Percentiles rank a stretch among this genome's conserved stretches.
Conservation (phyloP, 441 rosid species). For the Adansonia grandidieri region DNA sequence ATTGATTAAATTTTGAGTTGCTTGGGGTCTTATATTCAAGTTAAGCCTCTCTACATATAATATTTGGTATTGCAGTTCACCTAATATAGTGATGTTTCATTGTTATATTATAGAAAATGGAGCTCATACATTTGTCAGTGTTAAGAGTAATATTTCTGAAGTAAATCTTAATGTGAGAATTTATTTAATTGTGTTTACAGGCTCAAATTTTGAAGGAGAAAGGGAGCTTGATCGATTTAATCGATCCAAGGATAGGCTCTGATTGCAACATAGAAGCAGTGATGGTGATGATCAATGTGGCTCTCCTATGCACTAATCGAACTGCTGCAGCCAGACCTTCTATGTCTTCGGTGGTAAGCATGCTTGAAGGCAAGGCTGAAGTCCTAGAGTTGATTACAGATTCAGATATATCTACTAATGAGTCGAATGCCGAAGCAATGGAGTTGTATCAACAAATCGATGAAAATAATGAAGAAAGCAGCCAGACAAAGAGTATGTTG, state of each 20-base stretch:
- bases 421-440: neutral
- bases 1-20: too few relatives aligned
- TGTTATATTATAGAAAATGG: too few relatives aligned
- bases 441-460: neutral
- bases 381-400: slow-evolving; percentile 32
- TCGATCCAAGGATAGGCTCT: slow-evolving; percentile 53
- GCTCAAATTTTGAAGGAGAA: slow-evolving; percentile 32
- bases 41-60: too few relatives aligned
- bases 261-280: slow-evolving; percentile 52
- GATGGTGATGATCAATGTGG: slow-evolving; percentile 53
- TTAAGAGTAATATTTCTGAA: neutral
- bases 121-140: neutral
- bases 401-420: neutral
- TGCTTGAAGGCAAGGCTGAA: slow-evolving; percentile 60
- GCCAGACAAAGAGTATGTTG: neutral
- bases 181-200: slow-evolving; percentile 28
- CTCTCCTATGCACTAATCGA: slow-evolving; percentile 53
- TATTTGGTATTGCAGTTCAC: neutral
- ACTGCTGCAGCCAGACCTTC: slow-evolving; percentile 53
- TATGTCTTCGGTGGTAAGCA: slow-evolving; percentile 69
- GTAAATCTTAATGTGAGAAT: neutral
- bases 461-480: neutral
- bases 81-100: too few relatives aligned
- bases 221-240: slow-evolving; percentile 29
- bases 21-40: too few relatives aligned